Percentiles rank a stretch among this genome's conserved stretches.
Conservation (phyloP, 1,284 basidiomycete genomes). For the Porogramme epimiltina region DNA sequence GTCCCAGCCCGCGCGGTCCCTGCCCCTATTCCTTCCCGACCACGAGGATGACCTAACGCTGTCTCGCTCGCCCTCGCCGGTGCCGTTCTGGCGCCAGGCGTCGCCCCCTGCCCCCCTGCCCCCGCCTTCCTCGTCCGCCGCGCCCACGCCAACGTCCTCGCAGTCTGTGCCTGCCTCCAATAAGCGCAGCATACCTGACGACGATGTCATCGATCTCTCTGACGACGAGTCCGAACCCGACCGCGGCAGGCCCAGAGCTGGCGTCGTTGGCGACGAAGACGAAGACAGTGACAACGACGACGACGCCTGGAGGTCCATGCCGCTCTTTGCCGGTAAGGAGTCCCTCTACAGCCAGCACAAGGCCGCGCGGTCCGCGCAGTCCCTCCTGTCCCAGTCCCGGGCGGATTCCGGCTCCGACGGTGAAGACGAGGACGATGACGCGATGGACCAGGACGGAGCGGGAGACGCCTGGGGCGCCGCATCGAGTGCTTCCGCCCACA, state of each 20-base stretch:
- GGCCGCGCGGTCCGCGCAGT: slow-evolving; percentile 4
- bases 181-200: not conserved
- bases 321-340: slow-evolving; percentile 5
- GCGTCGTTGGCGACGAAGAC: not conserved
- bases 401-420: not conserved
- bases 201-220: slow-evolving; percentile 12
- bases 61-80: slow-evolving; percentile 4
- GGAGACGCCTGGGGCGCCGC: not conserved
- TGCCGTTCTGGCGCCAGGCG: not conserved
- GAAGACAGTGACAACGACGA: not conserved
- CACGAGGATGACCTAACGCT: not conserved
- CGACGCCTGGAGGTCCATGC: not conserved
- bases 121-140: slow-evolving; percentile 5
- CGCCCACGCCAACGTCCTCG: slow-evolving; percentile 2
- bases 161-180: not conserved
- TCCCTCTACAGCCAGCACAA: slow-evolving; percentile 12
- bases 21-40: not conserved
- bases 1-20: no score
- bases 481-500: no score
- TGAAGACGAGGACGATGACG: not conserved
- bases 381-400: not conserved
- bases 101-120: slow-evolving; percentile 6
- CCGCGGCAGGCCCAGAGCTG: not conserved
- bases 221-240: not conserved
- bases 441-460: slow-evolving; percentile 3